Evolutionary conservation across 768 basidiomycete genomes (phyloP), one percentile per base, ranked within the genome.

Genomic region (Tylopilus cervinicoccineus): DNA sequence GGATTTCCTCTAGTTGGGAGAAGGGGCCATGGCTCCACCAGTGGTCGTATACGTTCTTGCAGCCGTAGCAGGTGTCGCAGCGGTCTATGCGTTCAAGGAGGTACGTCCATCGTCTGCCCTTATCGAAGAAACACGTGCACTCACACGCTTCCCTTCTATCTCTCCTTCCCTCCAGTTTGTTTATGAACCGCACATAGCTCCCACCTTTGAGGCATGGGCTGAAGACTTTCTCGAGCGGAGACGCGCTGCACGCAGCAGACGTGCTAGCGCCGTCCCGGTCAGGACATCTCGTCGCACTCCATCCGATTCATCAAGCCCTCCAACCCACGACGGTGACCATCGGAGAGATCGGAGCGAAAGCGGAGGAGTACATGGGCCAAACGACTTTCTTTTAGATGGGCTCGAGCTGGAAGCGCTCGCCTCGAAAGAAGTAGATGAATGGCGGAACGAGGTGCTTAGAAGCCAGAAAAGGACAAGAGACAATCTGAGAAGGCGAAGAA

Each of bases 151-250:
- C 44, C 51, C 6, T 38, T 44, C 44, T 2, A 14, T 23, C 19
- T 23, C n/a, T 33, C 22, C 9, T 17, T 13, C 24, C 17, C 36
- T 38, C 29, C 49, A 87, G 84, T 80, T 81, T 47, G 76, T 87
- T 24, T 86, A 84, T 48, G 83, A 83, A 52, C 84, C 84, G 10
- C 83, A 84, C 50, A 74, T 86, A 48, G 82, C 81, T 17, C 84
- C 83, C 0, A 72, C 69, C 36, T 38, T 86, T 24, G 83, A 81
- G 69, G 68, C 63, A 43, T 70, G 70, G 66, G 63, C 63, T 2
- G 68, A 72, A 56, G 56, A 58, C 22, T 69, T 63, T 57, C 55
- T 68, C 20, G 63, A 60, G 26, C 50, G 50, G 28, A 64, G 68
- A 42, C 65, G 64, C 20, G 64, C 57, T 27, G 59, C 52, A 43